Conservation (phyloP, 768 basidiomycete species). For the Rossbeevera mucosa region DNA sequence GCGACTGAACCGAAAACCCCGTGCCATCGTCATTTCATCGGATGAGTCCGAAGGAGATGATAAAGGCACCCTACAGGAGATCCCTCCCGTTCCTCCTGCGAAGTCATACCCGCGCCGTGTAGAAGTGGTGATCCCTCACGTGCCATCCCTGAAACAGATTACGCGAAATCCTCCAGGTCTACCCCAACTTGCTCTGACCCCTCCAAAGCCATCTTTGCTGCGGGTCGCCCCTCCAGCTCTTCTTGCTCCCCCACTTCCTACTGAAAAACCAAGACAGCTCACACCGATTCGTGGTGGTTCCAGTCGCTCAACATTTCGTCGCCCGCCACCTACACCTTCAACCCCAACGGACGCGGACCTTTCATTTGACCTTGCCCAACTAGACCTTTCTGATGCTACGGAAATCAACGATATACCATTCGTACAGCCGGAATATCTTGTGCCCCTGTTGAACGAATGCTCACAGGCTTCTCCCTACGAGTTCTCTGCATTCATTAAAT, state of each 20-base stretch:
- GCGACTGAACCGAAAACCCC: conserved; percentile 13
- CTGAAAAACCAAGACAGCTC: conserved; percentile 50
- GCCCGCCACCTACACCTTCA: conserved; percentile 51
- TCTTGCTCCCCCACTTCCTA: conserved; percentile 13
- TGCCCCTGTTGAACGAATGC: conserved; percentile 67
- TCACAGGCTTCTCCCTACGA: conserved; percentile 64
- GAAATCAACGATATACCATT: conserved; percentile 44
- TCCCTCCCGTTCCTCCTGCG: conserved; percentile 4
- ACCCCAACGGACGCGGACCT: conserved; percentile 49
- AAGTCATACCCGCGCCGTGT: conserved; percentile 22
- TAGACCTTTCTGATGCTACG: conserved; percentile 46
- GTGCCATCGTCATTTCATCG: conserved; percentile 36
- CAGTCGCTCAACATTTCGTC: conserved; percentile 31
- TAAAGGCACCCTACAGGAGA: conserved; percentile 4
- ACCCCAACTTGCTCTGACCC: neutral
- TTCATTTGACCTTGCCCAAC: conserved; percentile 28
- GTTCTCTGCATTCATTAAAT: conserved; percentile 79
- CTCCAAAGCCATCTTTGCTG: conserved; percentile 2
- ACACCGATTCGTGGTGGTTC: conserved; percentile 59
- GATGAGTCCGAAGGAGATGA: conserved; percentile 45
- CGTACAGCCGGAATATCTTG: conserved; percentile 50
- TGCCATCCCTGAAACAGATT: conserved; percentile 21
- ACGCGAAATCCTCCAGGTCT: conserved; percentile 10
- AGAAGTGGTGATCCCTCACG: conserved; percentile 42
- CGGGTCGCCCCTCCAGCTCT: conserved; percentile 1